Evolutionary conservation across 352 stramenopile genomes (phyloP), one percentile per base, ranked within the genome.

Genomic region (Globisporangium iwayamae): DNA sequence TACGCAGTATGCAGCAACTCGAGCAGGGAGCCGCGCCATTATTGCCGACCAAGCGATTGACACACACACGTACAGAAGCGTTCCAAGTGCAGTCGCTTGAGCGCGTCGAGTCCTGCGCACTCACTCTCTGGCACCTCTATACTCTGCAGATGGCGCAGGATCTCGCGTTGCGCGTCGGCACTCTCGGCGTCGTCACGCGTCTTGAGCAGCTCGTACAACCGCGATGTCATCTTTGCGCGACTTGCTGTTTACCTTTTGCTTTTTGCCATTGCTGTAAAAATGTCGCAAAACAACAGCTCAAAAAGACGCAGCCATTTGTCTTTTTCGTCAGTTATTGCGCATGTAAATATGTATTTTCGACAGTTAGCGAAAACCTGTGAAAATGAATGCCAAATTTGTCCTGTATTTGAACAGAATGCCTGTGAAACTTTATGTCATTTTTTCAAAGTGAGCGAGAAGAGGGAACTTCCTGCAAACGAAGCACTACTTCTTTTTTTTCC

Each of bases 31-130:
- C 4, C 4, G 25, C 2, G 38, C 9, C 45, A 63, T 28, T n/a
- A 22, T 48, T 48, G 20, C n/a, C 11, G 34, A n/a, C 34, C 51
- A 41, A 41, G 22, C 41, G 34, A 28, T 1, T 11, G 6, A n/a
- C 18, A 3, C 2, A 36, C 9, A 7, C 7, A 55, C 78, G 45
- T 52, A 90, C 81, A 51, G 32, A 80, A 78, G 45, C 78, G 66
- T 4, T 74, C 72, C 16, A 76, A 73, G 60, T 88, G 78, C 32
- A 79, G 62, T 45, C 68, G 71, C 43, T 83, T 64, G 53, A 89
- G 62, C 34, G 73, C 71, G 25, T 67, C 64, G 7, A 71, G 54
- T 34, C 64, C 78, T 25, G 60, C 56, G 11, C 56, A 69, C 38
- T 83, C 75, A 28, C 54, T 63, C 30, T 50, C 64, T 14, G 56